Evolutionary conservation across 768 basidiomycete genomes (phyloP), one percentile per base, ranked within the genome.

Genomic region (Calocera viscosa): DNA sequence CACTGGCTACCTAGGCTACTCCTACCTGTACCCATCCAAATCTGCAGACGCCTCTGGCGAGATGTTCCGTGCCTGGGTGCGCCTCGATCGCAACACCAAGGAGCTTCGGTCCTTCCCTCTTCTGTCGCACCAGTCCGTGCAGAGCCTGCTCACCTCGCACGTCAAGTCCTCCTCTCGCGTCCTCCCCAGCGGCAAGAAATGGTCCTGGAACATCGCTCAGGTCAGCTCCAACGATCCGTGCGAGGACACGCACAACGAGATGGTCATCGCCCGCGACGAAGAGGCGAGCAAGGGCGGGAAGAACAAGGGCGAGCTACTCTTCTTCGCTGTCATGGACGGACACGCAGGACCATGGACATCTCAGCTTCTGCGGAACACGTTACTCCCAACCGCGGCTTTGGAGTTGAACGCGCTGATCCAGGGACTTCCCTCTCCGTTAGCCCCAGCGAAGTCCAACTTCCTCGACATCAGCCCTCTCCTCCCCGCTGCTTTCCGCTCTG

Each of bases 321-420:
- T 95, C 76, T 94, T 92, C 72, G 79, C 91, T 1, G 86, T 95
- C 38, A 89, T 95, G 86, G 93, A 94, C 71, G 93, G 94, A 1
- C 96, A 98, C 74, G 80, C 84, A 1, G 96, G 96, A 0, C 83
- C 78, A 39, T 82, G 91, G 64, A 98, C 95, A 1, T 93, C 91
- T 14, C 82, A 84, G 66, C 80, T 95, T 35, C 86, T 98, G 64
- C 87, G 90, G 1, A 86, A 87, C 66, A 83, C 88, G 60, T 82
- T 98, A 67, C 89, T 96, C 68, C 90, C 89, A 65, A 88, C 89
- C 8, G 87, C 95, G 66, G 84, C 86, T 0, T 78, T 90, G 39
- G 87, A 95, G 73, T 81, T 98, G 63, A 80, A 82, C 19, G 76
- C 78, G 19, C 79, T 90, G 34, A 77, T 80, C 40, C 75, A 77